Evolutionary conservation across 148 eudicot genomes (phyloP).

Genomic region (Silene latifolia): DNA sequence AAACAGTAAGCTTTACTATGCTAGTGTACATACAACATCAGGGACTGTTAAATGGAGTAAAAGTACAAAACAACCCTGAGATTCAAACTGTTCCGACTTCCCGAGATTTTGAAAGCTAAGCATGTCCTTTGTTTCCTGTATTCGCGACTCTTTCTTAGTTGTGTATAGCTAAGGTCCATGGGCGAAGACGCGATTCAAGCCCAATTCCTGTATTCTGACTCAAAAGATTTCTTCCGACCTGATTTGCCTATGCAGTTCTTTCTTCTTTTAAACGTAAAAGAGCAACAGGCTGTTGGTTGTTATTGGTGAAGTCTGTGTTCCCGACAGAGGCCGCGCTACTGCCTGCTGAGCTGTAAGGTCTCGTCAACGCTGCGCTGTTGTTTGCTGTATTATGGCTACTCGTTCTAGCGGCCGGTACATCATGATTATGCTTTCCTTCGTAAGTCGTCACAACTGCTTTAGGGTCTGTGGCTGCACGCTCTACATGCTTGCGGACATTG

Average conservation of each 20-base stretch:
- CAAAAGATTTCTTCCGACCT: not conserved
- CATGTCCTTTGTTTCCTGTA: constrained; percentile 14
- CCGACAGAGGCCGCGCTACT: constrained; percentile 30
- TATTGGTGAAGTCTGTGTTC: constrained; percentile 30
- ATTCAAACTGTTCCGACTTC: not conserved
- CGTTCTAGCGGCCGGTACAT: constrained; percentile 69
- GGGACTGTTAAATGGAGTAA: constrained; percentile 10
- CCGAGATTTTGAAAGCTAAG: constrained; percentile 4
- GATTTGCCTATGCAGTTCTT: constrained; percentile 35
- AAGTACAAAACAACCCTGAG: constrained; percentile 19
- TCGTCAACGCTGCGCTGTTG: constrained; percentile 30
- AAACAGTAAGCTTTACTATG: constrained; percentile 12
- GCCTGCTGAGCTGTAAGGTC: constrained; percentile 36
- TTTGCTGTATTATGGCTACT: constrained; percentile 70
- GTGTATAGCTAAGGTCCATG: constrained; percentile 12
- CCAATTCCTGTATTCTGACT: constrained; percentile 6
- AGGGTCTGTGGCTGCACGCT: constrained; percentile 74
- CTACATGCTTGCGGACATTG: constrained; percentile 82
- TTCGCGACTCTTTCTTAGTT: not conserved
- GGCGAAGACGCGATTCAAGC: constrained; percentile 13
- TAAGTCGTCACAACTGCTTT: constrained; percentile 89
- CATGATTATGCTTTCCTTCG: constrained; percentile 84
- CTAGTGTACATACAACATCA: constrained; percentile 29
- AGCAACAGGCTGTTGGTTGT: constrained; percentile 49
- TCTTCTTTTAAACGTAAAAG: constrained; percentile 66